Conservation (phyloP, 2,329 filamentous ascomycete species). For the Fusarium sp. region DNA sequence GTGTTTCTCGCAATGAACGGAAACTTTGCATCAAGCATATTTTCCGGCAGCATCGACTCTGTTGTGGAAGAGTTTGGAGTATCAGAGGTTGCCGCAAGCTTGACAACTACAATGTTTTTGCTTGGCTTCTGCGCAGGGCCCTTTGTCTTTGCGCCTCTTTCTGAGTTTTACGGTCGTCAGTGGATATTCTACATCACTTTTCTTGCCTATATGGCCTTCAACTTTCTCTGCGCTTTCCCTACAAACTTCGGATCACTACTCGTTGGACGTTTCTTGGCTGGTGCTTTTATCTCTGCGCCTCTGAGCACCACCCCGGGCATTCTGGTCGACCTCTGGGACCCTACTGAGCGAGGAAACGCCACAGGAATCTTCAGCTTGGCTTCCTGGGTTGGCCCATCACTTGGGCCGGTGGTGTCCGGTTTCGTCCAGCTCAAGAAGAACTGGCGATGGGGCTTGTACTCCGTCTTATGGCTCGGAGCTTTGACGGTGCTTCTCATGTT, state of each 20-base stretch:
- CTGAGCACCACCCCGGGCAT: constrained; percentile 60
- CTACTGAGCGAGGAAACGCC: constrained; percentile 59
- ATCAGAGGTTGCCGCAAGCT: constrained; percentile 54
- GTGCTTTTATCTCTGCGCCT: constrained; percentile 62
- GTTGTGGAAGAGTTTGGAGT: constrained; percentile 52
- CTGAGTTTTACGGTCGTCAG: constrained; percentile 64
- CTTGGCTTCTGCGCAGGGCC: constrained; percentile 66
- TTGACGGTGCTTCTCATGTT: constrained; percentile 56
- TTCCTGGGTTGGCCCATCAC: constrained; percentile 61
- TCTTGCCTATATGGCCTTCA: constrained; percentile 58
- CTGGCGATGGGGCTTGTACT: constrained; percentile 64
- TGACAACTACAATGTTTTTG: constrained; percentile 63
- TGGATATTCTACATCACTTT: constrained; percentile 62
- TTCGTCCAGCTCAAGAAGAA: constrained; percentile 63
- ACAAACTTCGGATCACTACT: constrained; percentile 62
- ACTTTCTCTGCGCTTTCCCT: constrained; percentile 62
- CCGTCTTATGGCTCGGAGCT: constrained; percentile 54
- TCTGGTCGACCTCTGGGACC: constrained; percentile 62
- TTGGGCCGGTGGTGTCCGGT: constrained; percentile 63
- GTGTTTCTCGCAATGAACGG: constrained; percentile 62
- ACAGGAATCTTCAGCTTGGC: constrained; percentile 63
- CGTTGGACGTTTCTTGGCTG: constrained; percentile 63
- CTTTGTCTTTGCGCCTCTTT: constrained; percentile 64
- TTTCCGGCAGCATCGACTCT: constrained; percentile 46
- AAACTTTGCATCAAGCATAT: constrained; percentile 56